Conservation (phyloP, 1,284 basidiomycete species). For the Meira nashicola region DNA sequence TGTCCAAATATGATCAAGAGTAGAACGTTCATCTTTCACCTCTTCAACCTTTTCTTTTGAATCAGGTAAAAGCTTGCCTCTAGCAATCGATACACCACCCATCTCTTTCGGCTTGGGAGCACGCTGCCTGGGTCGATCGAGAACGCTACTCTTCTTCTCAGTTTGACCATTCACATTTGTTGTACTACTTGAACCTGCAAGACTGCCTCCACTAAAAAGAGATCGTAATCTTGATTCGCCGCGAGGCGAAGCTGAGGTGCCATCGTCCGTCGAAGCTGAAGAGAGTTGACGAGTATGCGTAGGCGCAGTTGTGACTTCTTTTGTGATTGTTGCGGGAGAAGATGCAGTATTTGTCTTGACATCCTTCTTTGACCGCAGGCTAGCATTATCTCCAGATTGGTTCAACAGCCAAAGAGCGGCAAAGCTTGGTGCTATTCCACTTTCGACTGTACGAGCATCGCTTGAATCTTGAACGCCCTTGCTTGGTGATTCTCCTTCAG, state of each 20-base stretch:
- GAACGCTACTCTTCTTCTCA: constrained; percentile 16
- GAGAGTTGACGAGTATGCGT: constrained; percentile 5
- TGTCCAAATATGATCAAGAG: constrained; percentile 20
- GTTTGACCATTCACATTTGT: not conserved
- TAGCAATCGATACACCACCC: constrained; percentile 29
- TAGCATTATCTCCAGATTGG: constrained; percentile 6
- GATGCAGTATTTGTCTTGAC: constrained; percentile 9
- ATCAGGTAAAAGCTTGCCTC: constrained; percentile 27
- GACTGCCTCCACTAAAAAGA: constrained; percentile 1
- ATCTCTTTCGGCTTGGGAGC: constrained; percentile 22
- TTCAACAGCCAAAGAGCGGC: constrained; percentile 43
- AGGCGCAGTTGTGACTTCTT: not conserved
- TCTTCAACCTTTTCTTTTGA: constrained; percentile 3
- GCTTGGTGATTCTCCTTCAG: constrained; percentile 18
- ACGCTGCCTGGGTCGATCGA: constrained; percentile 33
- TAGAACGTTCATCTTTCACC: constrained; percentile 25
- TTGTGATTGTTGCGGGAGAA: constrained; percentile 13
- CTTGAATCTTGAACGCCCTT: not conserved
- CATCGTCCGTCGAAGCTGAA: constrained; percentile 3
- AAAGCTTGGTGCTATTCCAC: constrained; percentile 35
- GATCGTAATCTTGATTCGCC: constrained; percentile 2
- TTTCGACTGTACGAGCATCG: constrained; percentile 21
- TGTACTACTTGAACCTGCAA: not conserved
- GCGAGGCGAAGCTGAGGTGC: constrained; percentile 1
- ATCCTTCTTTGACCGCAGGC: not conserved